Conservation (phyloP, 495 filamentous ascomycete genomes). For the Rhypophila decipiens region DNA sequence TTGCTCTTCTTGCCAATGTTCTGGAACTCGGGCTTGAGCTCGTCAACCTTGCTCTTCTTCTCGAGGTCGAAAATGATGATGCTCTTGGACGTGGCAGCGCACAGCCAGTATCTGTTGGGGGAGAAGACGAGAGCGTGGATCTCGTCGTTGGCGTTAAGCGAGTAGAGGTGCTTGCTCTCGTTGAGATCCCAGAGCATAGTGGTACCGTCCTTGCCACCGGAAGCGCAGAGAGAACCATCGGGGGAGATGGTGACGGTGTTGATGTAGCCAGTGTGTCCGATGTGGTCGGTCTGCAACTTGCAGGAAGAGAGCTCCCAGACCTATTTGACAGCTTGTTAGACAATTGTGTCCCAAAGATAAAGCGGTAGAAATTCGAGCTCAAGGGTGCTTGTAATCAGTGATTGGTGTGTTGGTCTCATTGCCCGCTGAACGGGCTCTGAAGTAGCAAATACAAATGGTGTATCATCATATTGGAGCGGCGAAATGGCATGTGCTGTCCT, state of each 20-base stretch:
- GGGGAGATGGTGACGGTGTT: slow-evolving; percentile 99
- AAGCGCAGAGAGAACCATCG: slow-evolving; percentile 98
- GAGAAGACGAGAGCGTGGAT: slow-evolving; percentile 99
- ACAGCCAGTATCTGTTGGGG: slow-evolving; percentile 99
- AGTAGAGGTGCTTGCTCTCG: slow-evolving; percentile 99
- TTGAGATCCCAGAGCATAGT: slow-evolving; percentile 99
- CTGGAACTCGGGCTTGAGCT: slow-evolving; percentile 98
- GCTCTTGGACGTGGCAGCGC: slow-evolving; percentile 89
- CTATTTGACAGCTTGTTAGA: slow-evolving; percentile 37
- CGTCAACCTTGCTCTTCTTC: slow-evolving; percentile 99
- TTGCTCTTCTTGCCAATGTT: slow-evolving; percentile 97
- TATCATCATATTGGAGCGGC: slow-evolving; percentile 70
- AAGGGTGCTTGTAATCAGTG: slow-evolving; percentile 58
- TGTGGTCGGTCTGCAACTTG: slow-evolving; percentile 99
- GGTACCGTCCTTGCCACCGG: slow-evolving; percentile 98
- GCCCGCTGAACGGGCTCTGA: slow-evolving; percentile 85
- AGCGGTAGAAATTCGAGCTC: slow-evolving; percentile 14
- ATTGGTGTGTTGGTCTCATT: slow-evolving; percentile 97
- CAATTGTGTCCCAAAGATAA: not conserved
- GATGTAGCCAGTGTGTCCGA: slow-evolving; percentile 99
- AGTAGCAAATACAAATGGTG: slow-evolving; percentile 99
- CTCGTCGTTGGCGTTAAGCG: slow-evolving; percentile 97
- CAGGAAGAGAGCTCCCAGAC: slow-evolving; percentile 99
- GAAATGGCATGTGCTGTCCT: not conserved
- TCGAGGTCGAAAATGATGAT: slow-evolving; percentile 99